These are phyloP conservation scores for Pichia sp. DNA, from an alignment of 1,139 yeast species.

Conservation along the genomic window DNA sequence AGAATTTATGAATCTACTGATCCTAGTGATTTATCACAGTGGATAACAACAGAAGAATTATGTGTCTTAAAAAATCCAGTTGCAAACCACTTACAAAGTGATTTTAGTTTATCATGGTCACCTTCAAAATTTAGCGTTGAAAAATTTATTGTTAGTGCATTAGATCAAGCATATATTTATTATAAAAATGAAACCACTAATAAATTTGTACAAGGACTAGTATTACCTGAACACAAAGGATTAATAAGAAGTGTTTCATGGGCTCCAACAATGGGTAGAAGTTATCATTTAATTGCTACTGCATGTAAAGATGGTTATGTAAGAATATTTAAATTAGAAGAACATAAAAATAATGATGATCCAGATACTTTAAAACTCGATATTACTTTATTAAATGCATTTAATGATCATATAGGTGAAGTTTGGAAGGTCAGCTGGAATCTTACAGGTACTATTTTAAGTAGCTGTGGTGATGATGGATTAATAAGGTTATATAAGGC, in stretches of 20 bases:
- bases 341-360: slow-evolving; percentile 27
- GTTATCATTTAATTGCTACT: slow-evolving; percentile 83
- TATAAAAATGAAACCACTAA: slow-evolving; percentile 42
- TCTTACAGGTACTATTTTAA: slow-evolving; percentile 82
- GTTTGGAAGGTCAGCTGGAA: slow-evolving; percentile 98
- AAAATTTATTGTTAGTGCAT: slow-evolving; percentile 75
- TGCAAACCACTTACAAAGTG: slow-evolving; percentile 77
- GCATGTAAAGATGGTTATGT: slow-evolving; percentile 94
- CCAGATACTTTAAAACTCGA: slow-evolving; percentile 17
- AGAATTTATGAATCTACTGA: slow-evolving; percentile 85
- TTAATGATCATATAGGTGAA: slow-evolving; percentile 42
- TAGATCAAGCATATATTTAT: slow-evolving; percentile 81
- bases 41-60: slow-evolving; percentile 75
- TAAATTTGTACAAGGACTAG: slow-evolving; percentile 40
- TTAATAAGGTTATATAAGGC: slow-evolving; percentile 89
- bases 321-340: slow-evolving; percentile 68
- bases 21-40: slow-evolving; percentile 74
- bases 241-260: slow-evolving; percentile 85
- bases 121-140: slow-evolving; percentile 81
- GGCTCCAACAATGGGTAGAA: slow-evolving; percentile 97
- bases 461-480: slow-evolving; percentile 96
- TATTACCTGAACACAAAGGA: slow-evolving; percentile 74
- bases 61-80: slow-evolving; percentile 53
- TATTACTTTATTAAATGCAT: slow-evolving; percentile 48
- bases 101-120: slow-evolving; percentile 89